phyloP scores from a whole-genome alignment of 805 yeast genomes.

The Aciculoconidium aculeatum region DNA sequence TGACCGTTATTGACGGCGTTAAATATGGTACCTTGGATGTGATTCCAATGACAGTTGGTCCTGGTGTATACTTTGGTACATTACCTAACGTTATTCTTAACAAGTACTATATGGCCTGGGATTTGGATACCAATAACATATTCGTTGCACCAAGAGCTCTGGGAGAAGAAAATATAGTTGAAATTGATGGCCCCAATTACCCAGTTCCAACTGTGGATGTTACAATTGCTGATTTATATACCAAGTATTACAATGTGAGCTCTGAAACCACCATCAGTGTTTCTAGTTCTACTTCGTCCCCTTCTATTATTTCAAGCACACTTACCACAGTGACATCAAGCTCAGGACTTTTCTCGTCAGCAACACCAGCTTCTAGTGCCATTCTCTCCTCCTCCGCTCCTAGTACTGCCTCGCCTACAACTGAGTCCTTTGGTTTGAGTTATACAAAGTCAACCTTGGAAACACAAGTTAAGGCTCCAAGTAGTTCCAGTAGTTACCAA shows the following conservation, averaged over 20 bases:
- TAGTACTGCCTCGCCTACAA: too few relatives aligned
- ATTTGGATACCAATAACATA: constrained; percentile 11
- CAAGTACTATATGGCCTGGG: constrained; percentile 13
- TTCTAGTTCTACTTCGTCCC: too few relatives aligned
- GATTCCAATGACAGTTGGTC: constrained; percentile 9
- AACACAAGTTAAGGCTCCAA: too few relatives aligned
- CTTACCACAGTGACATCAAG: too few relatives aligned
- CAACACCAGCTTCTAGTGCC: too few relatives aligned
- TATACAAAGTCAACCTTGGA: too few relatives aligned
- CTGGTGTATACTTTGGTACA: constrained; percentile 9
- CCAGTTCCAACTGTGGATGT: constrained; percentile 13
- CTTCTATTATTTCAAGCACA: too few relatives aligned
- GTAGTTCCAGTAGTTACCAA: too few relatives aligned
- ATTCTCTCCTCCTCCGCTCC: too few relatives aligned
- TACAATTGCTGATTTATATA: constrained; percentile 8
- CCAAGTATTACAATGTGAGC: constrained; percentile 6
- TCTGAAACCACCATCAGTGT: constrained; percentile 4
- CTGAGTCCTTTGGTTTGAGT: too few relatives aligned
- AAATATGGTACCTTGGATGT: constrained; percentile 9
- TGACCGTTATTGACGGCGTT: constrained; percentile 6
- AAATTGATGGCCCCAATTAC: constrained; percentile 6
- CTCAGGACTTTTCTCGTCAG: too few relatives aligned
- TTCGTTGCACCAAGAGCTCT: constrained; percentile 10
- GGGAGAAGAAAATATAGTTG: constrained; percentile 2
- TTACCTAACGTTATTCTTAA: constrained; percentile 14